A percentile compares a stretch with the other conserved stretches of the same genome.
Conservation (phyloP, 2,329 filamentous ascomycete species). For the Colletotrichum shisoi region DNA sequence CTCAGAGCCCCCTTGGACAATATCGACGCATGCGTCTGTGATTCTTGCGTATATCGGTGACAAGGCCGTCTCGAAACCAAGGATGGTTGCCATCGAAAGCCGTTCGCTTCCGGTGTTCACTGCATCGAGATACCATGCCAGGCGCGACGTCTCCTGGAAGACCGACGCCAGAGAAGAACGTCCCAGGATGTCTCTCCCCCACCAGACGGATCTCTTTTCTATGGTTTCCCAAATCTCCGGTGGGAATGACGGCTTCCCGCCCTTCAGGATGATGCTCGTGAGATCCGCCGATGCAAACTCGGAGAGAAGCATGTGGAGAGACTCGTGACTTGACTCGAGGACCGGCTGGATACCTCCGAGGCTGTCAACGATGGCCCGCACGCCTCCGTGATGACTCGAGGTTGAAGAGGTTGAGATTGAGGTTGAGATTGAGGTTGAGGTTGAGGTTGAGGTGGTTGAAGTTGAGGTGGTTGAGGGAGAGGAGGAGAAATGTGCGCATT, state of each 20-base stretch:
- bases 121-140: slow-evolving; percentile 45
- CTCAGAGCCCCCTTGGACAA: slow-evolving; percentile 28
- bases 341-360: slow-evolving; percentile 46
- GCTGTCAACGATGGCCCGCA: slow-evolving; percentile 48
- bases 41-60: slow-evolving; percentile 44
- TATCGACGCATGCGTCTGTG: slow-evolving; percentile 39
- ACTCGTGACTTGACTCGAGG: slow-evolving; percentile 43
- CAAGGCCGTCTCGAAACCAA: slow-evolving; percentile 44
- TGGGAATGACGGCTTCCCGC: slow-evolving; percentile 51
- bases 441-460: too few species aligned
- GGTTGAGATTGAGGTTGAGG: too few species aligned
- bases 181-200: slow-evolving; percentile 50
- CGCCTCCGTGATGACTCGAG: slow-evolving; percentile 48
- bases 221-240: slow-evolving; percentile 51
- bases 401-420: slow-evolving; percentile 31
- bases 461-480: too few species aligned
- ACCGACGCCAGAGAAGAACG: slow-evolving; percentile 49
- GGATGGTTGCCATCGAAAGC: slow-evolving; percentile 46
- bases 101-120: slow-evolving; percentile 32
- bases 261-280: slow-evolving; percentile 52
- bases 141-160: slow-evolving; percentile 46
- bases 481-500: slow-evolving; percentile 43
- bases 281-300: slow-evolving; percentile 56
- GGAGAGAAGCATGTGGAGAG: slow-evolving; percentile 52
- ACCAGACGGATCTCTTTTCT: slow-evolving; percentile 53